phyloP scores from a whole-genome alignment of 495 filamentous ascomycete species.

The Neurospora sp. region DNA sequence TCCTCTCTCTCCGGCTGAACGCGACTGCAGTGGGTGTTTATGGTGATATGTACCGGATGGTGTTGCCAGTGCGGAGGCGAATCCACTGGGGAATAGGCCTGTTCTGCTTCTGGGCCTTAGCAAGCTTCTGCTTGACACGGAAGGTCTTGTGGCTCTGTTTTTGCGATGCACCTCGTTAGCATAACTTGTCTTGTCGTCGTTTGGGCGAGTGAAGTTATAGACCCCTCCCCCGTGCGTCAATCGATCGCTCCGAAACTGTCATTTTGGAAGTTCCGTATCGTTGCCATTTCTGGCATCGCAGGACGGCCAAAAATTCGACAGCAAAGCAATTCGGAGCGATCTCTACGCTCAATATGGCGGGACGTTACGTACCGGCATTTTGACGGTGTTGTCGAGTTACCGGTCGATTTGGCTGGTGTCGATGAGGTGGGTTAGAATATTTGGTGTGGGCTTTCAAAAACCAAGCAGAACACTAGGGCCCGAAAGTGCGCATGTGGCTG shows the following conservation, averaged over 20 bases:
- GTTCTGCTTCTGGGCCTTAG: conserved; percentile 99
- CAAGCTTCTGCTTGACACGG: conserved; percentile 99
- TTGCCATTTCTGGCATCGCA: neutral
- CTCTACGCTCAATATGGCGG: neutral
- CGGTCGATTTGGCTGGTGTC: conserved; percentile 26
- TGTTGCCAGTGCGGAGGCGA: conserved; percentile 93
- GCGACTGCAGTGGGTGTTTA: neutral
- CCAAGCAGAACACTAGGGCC: conserved; percentile 15
- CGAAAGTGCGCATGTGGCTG: conserved; percentile 16
- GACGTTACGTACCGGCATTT: conserved; percentile 66
- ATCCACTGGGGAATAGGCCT: conserved; percentile 99
- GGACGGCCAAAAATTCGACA: neutral
- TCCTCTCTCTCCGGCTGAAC: neutral
- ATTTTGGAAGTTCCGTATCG: neutral
- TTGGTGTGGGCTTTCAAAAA: conserved; percentile 31
- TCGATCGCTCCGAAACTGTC: neutral
- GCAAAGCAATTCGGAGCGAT: neutral
- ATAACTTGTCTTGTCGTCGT: neutral
- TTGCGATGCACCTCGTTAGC: conserved; percentile 12
- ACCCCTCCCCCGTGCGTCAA: conserved; percentile 3
- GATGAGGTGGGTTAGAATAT: conserved; percentile 28
- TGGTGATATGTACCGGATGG: conserved; percentile 67
- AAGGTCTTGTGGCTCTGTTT: conserved; percentile 94
- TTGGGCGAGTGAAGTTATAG: neutral
- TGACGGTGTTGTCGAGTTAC: conserved; percentile 47